Evolutionary conservation across 2,329 filamentous ascomycete genomes (phyloP), one percentile per base, ranked within the genome.

Genomic region (Ophiobolus disseminans): DNA sequence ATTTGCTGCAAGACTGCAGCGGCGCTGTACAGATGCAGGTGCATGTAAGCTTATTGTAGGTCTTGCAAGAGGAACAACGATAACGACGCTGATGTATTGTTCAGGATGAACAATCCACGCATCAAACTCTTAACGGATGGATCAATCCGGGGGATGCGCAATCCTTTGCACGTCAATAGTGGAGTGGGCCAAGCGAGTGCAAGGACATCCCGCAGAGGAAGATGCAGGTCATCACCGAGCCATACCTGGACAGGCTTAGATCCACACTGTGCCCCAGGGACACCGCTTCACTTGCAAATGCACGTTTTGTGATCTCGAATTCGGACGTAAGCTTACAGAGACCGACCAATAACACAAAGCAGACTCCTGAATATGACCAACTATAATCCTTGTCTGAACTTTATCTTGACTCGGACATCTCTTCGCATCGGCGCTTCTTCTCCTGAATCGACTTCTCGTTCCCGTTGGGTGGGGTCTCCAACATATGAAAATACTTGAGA

Each of bases 361-460:
- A 10, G 19, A n/a, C 25, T 17, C 28, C 16, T 32, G 51, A n/a
- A 42, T 36, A 43, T 47, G 28, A 40, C 31, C 2, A 36, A 32
- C 25, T 32, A 41, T 40, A 35, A 42, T 28, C 19, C 26, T 47
- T 23, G 35, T 14, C 16, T 19, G 48, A 63, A 62, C 57, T 39
- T 53, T 60, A 48, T 53, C 20, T 42, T 52, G 58, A 61, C 53
- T 62, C 58, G 48, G 52, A 48, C 17, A 35, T 44, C 40, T 58
- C 39, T 34, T 45, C 46, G 39, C 26, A 22, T 48, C 31, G 44
- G 44, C 38, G 48, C 44, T 47, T 53, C 36, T 40, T 58, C 56
- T 58, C 52, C 56, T 62, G 56, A 54, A 50, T 35, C 25, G 8
- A 22, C 40, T 20, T 39, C 34, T 48, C 49, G 53, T 48, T 57